Evolutionary conservation across 2,329 filamentous ascomycete species (phyloP), one percentile per base, ranked within the genome.

Genomic region (Furcasterigmium sp.): DNA sequence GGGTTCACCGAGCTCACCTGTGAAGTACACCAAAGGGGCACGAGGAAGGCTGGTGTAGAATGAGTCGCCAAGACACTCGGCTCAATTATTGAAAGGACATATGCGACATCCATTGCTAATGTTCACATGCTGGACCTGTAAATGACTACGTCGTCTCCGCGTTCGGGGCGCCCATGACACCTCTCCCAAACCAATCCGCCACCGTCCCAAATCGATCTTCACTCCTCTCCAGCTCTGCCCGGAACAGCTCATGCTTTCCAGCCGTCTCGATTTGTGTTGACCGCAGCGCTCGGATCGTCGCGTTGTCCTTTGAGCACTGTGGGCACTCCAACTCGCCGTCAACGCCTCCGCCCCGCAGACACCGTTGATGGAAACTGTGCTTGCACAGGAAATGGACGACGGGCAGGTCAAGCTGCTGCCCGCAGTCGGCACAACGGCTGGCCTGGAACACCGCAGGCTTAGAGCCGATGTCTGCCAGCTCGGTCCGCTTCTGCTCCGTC

Each of bases 361-460:
- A 98, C 37, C 87, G 77, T 67, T 95, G 88, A 60, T 98, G 93
- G 72, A 96, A 98, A 47, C 85, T 91, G 62, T 98, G 93, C 62
- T 95, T 95, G 70, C 93, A 98, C 50, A 98, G 67, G 62, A 98
- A 98, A 60, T 98, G 93, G 38, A 98, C 91, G 0, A 84, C 87
- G 0, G 93, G 93, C 11, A 97, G 72, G 51, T 96, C 91, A 15
- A 97, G 74, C 20, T 80, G 75, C 29, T 82, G 78, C 14, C 81
- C 82, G 61, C 93, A 98, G 41, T 86, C 83, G 21, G 85, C 84
- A 61, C 93, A 98, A 41, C 93, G 80, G 26, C 90, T 91, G 1
- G 90, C 84, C 61, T 94, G 88, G 72, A 98, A 97, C 1, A 94
- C 86, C 17, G 84, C 82, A 0, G 93, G 91, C 57, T 94, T 91